Base-by-base conservation (phyloP, 2,329 filamentous ascomycete species). In the Alternaria novae-zelandiae region DNA sequence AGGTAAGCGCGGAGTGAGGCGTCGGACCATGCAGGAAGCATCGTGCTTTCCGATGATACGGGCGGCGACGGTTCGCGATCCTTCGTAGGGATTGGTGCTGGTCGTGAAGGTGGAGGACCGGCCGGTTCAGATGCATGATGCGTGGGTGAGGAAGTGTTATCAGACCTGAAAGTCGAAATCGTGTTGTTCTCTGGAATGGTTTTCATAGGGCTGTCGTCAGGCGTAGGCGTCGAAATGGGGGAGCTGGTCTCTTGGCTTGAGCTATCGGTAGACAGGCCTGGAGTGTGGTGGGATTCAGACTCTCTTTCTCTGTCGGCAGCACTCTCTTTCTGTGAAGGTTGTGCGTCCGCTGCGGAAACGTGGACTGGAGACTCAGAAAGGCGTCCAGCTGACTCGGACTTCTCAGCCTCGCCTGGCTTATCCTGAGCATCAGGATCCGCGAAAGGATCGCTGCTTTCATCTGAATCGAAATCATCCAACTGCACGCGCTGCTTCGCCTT, bases 1-100 rank as follows among this genome's bases (percentile, higher is more conserved):
- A 98, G 91, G 81, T 97, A 99, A 13, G 92, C 90, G 63, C 93
- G 89, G 26, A 99, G 86, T 71, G 89, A 92, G 59, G 89, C 86
- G 79, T 98, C 95, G 66, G 93, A 95, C 96, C 96, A 99, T 0
- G 89, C 88, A 25, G 90, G 86, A 20, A 86, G 86, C 15, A 84
- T 83, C 15, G 86, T 83, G 23, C 87, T 85, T 26, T 77, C 73
- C 1, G 77, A 77, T 1, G 74, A 79, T 20, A 64, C 60, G 13
- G 74, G 77, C 7, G 78, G 74, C 26, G 75, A 76, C 0, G 65
- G 61, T 41, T 72, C 56, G 32, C 32, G 61, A 50, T 74, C 66
- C 63, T 76, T 74, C 2, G 63, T 49, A 3, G 74, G 74, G 0
- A 68, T 61, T 20, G 80, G 79, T 36, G 82, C 81, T 36, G 56